A percentile compares a stretch with the other conserved stretches of the same genome.
Evolutionary conservation across 805 yeast species (phyloP).

Genomic region (Metschnikowia cubensis): DNA sequence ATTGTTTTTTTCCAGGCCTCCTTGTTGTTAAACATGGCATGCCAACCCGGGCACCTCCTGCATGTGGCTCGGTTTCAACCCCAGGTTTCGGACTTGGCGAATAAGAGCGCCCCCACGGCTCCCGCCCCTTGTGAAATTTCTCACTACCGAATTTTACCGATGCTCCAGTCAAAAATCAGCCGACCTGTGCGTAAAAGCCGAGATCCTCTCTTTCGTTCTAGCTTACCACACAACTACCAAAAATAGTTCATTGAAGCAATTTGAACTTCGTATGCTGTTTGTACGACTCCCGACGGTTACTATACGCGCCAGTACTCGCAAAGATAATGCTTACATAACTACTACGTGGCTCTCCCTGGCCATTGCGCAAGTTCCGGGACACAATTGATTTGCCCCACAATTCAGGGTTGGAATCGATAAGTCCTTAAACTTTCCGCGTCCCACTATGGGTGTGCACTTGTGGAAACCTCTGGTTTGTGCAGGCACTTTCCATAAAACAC

Average conservation of each 20-base stretch:
- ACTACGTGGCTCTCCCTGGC: no score
- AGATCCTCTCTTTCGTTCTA: background rate
- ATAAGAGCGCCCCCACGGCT: slow-evolving; percentile 15
- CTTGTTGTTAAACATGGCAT: background rate
- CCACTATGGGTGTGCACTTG: no score
- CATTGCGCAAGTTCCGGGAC: no score
- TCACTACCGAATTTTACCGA: background rate
- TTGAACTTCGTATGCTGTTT: background rate
- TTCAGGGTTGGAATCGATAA: no score
- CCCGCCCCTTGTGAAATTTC: slow-evolving; percentile 9
- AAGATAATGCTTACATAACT: background rate
- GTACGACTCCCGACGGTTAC: no score
- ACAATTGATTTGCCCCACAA: no score
- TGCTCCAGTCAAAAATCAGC: slow-evolving; percentile 1
- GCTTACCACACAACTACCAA: no score
- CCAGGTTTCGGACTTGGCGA: slow-evolving; percentile 24
- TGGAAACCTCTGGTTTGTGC: no score
- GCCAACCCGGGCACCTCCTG: slow-evolving; percentile 7
- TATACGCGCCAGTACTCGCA: background rate
- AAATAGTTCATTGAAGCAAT: background rate
- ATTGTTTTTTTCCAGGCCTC: background rate
- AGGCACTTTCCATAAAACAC: no score
- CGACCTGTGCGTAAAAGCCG: slow-evolving; percentile 1
- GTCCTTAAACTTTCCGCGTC: no score
- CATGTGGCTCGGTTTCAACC: slow-evolving; percentile 13